Conservation (phyloP, 1,139 yeast genomes). For the Meyerozyma smithsonii region DNA sequence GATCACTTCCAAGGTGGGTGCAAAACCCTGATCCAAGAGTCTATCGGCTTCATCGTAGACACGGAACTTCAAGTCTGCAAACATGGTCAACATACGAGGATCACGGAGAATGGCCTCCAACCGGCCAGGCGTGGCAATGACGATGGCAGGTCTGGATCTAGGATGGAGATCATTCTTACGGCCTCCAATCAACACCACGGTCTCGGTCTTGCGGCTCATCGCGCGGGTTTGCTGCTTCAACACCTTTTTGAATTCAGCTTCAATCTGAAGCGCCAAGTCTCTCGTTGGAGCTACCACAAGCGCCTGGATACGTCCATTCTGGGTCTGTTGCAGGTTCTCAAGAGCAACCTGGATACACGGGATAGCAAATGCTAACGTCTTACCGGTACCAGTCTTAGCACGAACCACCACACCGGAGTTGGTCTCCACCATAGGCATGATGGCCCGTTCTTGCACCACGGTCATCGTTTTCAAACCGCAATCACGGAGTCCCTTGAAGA, state of each 20-base stretch:
- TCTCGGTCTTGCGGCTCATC: conserved; percentile 11
- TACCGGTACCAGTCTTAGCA: conserved; percentile 96
- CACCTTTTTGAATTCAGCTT: conserved; percentile 56
- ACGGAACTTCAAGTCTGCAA: conserved; percentile 54
- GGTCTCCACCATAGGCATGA: conserved; percentile 59
- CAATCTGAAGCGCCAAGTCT: conserved; percentile 84
- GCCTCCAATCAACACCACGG: conserved; percentile 39
- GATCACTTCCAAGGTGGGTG: conserved; percentile 55
- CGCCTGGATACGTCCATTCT: conserved; percentile 38
- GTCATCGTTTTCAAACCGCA: conserved; percentile 50
- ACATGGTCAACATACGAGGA: conserved; percentile 39
- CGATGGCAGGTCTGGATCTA: conserved; percentile 38
- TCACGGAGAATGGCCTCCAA: conserved; percentile 56
- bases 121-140: conserved; percentile 92
- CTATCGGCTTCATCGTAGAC: conserved; percentile 91
- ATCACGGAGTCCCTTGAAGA: neutral
- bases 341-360: conserved; percentile 57
- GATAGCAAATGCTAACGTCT: conserved; percentile 81
- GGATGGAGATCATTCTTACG: conserved; percentile 19
- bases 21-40: conserved; percentile 72
- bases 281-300: conserved; percentile 87
- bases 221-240: conserved; percentile 14
- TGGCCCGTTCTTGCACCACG: conserved; percentile 72
- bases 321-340: conserved; percentile 24
- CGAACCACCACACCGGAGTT: conserved; percentile 70